Evolutionary conservation across 2,329 filamentous ascomycete genomes (phyloP), one percentile per base, ranked within the genome.

Genomic region (Fusarium pseudograminearum): DNA sequence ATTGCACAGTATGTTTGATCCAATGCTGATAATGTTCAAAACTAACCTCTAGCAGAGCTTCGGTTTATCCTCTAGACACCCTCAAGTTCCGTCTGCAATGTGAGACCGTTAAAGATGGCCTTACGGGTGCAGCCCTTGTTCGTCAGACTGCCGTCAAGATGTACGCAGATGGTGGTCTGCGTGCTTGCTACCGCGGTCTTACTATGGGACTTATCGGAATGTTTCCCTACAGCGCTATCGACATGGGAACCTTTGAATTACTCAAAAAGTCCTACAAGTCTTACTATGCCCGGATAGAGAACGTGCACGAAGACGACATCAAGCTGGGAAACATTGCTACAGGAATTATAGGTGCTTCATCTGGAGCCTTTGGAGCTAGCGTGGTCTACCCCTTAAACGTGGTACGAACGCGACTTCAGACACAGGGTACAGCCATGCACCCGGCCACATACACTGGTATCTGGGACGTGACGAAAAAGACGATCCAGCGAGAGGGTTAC

Each of bases 181-280:
- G 87, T 33, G 86, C 92, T 9, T 95, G 94, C 68, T 99, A 98
- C 79, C 93, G 95, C 56, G 96, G 96, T 41, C 86, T 99, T 34
- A 94, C 94, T 0, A 96, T 98, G 88, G 96, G 96, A 18, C 86
- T 99, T 6, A 83, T 98, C 52, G 96, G 96, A 78, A 98, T 98
- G 90, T 99, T 99, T 75, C 96, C 96, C 0, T 99, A 98, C 79
- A 95, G 94, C 42, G 96, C 96, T 51, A 97, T 99, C 76, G 96
- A 99, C 77, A 91, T 99, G 76, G 93, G 93, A 70, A 97, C 93
- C 1, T 99, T 98, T 76, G 96, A 99, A 81, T 89, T 96, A 64
- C 86, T 98, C 66, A 99, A 99, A 81, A 89, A 87, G 48, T 85
- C 85, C 10, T 89, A 97, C 69, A 87, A 91, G 34, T 82, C 82